Evolutionary conservation across 83 land plant genomes (phyloP).

Genomic region (Diphasiastrum complanatum): DNA sequence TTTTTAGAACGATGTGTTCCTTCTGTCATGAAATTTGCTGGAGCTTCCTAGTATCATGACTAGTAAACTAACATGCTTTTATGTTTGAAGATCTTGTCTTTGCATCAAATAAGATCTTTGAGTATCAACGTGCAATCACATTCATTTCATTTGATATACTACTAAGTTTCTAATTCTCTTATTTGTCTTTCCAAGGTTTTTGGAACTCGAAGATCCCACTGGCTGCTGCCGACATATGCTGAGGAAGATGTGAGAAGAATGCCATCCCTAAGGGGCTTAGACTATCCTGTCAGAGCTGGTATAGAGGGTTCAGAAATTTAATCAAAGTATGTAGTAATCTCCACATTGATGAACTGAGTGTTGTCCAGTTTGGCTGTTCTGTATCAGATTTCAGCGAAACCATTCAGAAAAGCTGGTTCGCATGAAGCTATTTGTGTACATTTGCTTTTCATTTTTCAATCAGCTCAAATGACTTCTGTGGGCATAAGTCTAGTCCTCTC

Average conservation of each 20-base stretch:
- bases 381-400: too few species aligned
- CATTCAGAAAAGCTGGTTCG: too few species aligned
- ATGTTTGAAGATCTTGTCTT: neutral
- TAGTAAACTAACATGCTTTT: neutral
- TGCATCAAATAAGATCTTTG: neutral
- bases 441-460: too few species aligned
- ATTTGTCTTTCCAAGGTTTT: constrained; percentile 50
- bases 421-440: too few species aligned
- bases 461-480: too few species aligned
- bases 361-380: too few species aligned
- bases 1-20: too few species aligned
- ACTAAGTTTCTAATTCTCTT: neutral
- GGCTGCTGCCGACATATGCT: constrained; percentile 80
- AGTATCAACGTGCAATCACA: neutral
- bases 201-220: constrained; percentile 66
- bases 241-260: constrained; percentile 81
- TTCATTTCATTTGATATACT: neutral
- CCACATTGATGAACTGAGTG: too few species aligned
- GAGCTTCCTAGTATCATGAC: neutral
- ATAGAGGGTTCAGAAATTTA: constrained; percentile 55
- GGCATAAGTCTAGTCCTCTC: too few species aligned
- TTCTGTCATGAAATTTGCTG: too few species aligned
- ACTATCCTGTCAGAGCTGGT: constrained; percentile 78
- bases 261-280: constrained; percentile 80
- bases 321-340: too few species aligned